Evolutionary conservation across 2,329 filamentous ascomycete genomes (phyloP).

Genomic region (Mycosphaerelloides madeirae): DNA sequence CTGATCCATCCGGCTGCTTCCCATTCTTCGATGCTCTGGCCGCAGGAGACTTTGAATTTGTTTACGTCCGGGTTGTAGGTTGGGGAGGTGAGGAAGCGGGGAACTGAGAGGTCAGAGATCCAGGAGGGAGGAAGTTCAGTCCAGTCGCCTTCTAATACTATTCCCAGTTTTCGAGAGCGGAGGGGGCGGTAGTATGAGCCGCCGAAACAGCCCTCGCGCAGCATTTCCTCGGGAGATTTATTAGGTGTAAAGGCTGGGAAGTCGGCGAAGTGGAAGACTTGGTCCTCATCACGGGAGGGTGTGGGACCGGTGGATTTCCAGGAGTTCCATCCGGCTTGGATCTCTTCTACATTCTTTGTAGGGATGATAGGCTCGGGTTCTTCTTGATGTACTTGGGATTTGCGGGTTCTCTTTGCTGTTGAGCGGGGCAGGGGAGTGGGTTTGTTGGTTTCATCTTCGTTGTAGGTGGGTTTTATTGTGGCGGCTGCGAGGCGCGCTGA

Average conservation of each 20-base stretch:
- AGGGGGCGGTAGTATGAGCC: constrained; percentile 50
- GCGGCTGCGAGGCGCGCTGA: constrained; percentile 48
- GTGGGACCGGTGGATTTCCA: constrained; percentile 40
- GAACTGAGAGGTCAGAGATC: constrained; percentile 39
- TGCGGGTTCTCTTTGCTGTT: constrained; percentile 9
- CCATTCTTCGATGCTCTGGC: constrained; percentile 54
- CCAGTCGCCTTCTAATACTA: constrained; percentile 45
- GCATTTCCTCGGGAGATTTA: constrained; percentile 50
- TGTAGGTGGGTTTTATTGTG: constrained; percentile 33
- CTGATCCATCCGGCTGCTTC: constrained; percentile 53
- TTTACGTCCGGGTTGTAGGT: constrained; percentile 48
- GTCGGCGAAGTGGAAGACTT: constrained; percentile 45
- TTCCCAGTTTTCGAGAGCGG: constrained; percentile 40
- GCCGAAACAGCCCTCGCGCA: constrained; percentile 51
- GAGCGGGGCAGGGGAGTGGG: constrained; percentile 24
- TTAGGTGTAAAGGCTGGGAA: constrained; percentile 48
- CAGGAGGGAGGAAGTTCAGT: constrained; percentile 40
- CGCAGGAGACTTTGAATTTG: constrained; percentile 50
- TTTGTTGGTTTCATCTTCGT: constrained; percentile 32
- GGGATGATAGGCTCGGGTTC: constrained; percentile 21
- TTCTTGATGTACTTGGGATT: constrained; percentile 4
- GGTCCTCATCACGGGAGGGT: constrained; percentile 39
- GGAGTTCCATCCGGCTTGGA: constrained; percentile 39
- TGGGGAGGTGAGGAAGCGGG: constrained; percentile 37
- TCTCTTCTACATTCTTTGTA: constrained; percentile 29